Base-by-base conservation (phyloP, 139 green algal genomes). In the Chlorella sp. region DNA sequence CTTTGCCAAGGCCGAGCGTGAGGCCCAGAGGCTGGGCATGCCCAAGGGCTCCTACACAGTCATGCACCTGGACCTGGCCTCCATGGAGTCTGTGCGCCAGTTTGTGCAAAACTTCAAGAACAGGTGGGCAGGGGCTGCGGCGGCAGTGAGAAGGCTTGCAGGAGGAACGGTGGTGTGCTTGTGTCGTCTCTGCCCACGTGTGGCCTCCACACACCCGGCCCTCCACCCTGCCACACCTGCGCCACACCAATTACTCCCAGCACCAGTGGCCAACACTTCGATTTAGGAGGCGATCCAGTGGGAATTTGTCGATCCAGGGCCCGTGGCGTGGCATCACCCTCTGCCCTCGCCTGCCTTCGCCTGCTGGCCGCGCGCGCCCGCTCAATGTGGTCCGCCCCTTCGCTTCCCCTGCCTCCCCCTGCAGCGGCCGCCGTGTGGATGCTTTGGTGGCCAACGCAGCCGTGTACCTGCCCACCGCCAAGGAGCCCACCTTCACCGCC, bases 381-480 rank as follows among this genome's bases (percentile, higher is more conserved):
- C 64, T 71, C 64, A 71, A 57, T 57, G 48, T 9, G 7, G 15
- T 40, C 24, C 7, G 34, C 53, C 36, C 75, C 19, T 30, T 32
- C 30, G 30, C 73, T 40, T 32, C 12, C 53, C 53, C 32, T 68
- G 32, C 64, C 28, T 79, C n/a, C 36, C 37, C 85, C 19, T 89
- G 86, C 37, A 92, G 80, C 34, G 96, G 94, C 36, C 91, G 93
- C 68, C 94, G 91, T 66, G 88, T 99, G 84, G 96, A 98, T 83
- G 90, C 92, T 3, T 91, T 99, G 28, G 95, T 99, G n/a, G 96
- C 94, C 95, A 99, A 99, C 90, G 97, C 97, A 26, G 97, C 97
- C 18, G 91, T 99, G 3, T 99, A 99, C 94, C 91, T 97, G 91
- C 97, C 97, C 71, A 98, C 95, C 30, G 95, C 94, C 88, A 97